Evolutionary conservation across 73 alveolate genomes (phyloP).

Genomic region (Tetrahymena malaccensis): DNA sequence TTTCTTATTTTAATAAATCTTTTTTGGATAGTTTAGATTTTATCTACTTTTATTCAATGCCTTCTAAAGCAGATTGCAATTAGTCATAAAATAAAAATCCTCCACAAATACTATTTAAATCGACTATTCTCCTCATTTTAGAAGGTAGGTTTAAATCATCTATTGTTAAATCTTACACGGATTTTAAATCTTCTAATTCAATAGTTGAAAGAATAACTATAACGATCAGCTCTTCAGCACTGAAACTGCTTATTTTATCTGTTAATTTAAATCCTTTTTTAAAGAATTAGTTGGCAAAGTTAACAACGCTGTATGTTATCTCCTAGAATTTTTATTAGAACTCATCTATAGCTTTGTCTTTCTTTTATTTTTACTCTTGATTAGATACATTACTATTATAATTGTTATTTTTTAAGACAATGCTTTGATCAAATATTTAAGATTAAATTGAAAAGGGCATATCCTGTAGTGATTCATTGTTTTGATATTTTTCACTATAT

Average conservation of each 20-base stretch:
- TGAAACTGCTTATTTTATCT: not conserved
- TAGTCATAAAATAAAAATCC: not conserved
- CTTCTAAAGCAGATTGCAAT: not conserved
- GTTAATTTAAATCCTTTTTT: not conserved
- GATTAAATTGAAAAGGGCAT: not conserved
- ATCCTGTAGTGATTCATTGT: not conserved
- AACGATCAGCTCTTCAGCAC: not conserved
- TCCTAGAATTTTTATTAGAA: not conserved
- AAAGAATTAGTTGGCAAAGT: not conserved
- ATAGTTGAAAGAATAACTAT: not conserved
- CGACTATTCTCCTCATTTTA: not conserved
- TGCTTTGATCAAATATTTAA: not conserved
- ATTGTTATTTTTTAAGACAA: not conserved
- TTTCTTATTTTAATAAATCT: not conserved
- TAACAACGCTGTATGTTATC: not conserved
- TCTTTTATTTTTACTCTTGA: not conserved
- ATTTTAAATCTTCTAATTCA: not conserved
- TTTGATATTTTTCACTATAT: not conserved
- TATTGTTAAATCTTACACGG: not conserved
- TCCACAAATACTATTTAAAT: not conserved
- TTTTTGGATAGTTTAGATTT: not conserved
- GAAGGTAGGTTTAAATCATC: not conserved
- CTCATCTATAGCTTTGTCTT: not conserved
- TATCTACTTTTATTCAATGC: not conserved
- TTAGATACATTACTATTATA: not conserved